Conservation (phyloP, 768 basidiomycete genomes). For the Psilocybe cubensis region DNA sequence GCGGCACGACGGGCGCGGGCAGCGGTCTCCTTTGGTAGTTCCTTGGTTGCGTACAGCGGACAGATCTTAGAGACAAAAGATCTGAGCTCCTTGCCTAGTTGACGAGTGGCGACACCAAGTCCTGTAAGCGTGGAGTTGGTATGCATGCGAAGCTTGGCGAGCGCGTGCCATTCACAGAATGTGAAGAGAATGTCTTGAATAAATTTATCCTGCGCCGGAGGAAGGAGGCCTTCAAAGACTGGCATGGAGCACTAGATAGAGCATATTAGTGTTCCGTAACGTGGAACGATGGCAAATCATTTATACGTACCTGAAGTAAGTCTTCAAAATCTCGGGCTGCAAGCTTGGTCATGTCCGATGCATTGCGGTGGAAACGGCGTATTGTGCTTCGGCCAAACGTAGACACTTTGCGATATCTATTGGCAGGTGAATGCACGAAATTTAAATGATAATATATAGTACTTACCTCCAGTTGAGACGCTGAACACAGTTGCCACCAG, state of each 20-base stretch:
- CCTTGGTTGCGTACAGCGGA: constrained; percentile 16
- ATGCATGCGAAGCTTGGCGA: constrained; percentile 37
- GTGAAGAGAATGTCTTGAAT: constrained; percentile 31
- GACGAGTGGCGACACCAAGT: constrained; percentile 26
- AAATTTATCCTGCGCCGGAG: constrained; percentile 24
- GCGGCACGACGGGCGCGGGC: constrained; percentile 19
- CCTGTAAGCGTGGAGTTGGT: constrained; percentile 35
- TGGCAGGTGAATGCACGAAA: not conserved
- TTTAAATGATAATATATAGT: not conserved
- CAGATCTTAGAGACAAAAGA: too few relatives aligned
- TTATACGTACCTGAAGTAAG: constrained; percentile 32
- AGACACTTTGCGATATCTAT: constrained; percentile 24
- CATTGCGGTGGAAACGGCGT: constrained; percentile 29
- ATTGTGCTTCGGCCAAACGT: constrained; percentile 33
- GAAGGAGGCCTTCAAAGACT: constrained; percentile 34
- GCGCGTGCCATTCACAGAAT: constrained; percentile 38
- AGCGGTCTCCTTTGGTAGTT: constrained; percentile 26
- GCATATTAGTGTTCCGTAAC: too few relatives aligned
- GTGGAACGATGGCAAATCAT: not conserved
- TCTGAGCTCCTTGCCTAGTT: constrained; percentile 21
- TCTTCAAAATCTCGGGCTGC: constrained; percentile 42
- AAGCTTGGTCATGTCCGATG: constrained; percentile 33
- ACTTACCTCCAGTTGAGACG: constrained; percentile 26
- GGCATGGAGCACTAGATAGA: constrained; percentile 35
- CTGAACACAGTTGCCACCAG: constrained; percentile 18